Conservation (phyloP, 75 land plant species). For the Sequoiadendron giganteum region DNA sequence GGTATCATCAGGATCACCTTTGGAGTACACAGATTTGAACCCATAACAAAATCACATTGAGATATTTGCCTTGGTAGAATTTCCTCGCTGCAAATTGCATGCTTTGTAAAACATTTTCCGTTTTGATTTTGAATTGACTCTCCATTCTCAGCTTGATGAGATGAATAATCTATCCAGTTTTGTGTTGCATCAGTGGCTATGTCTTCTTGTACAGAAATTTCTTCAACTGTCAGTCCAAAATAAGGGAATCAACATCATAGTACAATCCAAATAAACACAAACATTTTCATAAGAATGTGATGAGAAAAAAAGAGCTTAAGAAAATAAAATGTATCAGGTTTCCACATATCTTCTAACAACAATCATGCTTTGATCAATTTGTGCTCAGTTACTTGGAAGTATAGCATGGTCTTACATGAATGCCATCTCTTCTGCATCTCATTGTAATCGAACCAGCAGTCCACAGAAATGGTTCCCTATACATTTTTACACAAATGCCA, state of each 20-base stretch:
- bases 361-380: neutral
- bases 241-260: neutral
- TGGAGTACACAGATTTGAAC: slow-evolving; percentile 17
- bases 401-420: neutral
- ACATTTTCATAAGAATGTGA: neutral
- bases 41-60: slow-evolving; percentile 16
- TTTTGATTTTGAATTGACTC: slow-evolving; percentile 19
- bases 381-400: neutral
- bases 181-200: neutral
- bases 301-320: neutral
- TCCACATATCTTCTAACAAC: neutral
- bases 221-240: slow-evolving; percentile 3
- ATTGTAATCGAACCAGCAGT: neutral
- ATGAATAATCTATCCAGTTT: neutral
- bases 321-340: neutral
- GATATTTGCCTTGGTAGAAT: slow-evolving; percentile 44
- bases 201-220: neutral
- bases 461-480: neutral
- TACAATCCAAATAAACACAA: neutral
- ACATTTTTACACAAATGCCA: neutral
- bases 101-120: slow-evolving; percentile 45
- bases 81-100: slow-evolving; percentile 75
- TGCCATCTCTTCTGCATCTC: neutral
- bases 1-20: slow-evolving; percentile 38
- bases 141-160: neutral